Evolutionary conservation across 2,329 filamentous ascomycete genomes (phyloP).

Genomic region (Xylaria sp.): DNA sequence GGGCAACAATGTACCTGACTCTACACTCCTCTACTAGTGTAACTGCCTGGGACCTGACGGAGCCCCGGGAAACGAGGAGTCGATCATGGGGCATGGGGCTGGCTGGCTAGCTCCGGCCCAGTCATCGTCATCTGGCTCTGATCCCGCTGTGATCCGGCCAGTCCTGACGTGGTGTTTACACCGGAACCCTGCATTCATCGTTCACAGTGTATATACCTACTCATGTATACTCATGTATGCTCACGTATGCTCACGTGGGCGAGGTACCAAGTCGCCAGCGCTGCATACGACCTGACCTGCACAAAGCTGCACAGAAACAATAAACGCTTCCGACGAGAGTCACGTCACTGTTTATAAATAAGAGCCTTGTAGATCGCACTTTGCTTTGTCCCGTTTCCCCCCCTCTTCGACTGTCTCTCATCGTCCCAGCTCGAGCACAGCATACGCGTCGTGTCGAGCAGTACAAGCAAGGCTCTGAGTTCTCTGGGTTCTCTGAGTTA

Average conservation of each 20-base stretch:
- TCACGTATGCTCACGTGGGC: too few species aligned
- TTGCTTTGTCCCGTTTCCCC: neutral
- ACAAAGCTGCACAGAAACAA: slow-evolving; percentile 16
- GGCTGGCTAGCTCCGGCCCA: too few species aligned
- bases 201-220: neutral
- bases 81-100: neutral
- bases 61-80: too few species aligned
- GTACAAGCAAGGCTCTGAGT: neutral
- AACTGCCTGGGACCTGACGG: too few species aligned
- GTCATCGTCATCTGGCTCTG: slow-evolving; percentile 20
- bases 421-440: slow-evolving; percentile 4
- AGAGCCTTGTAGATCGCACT: slow-evolving; percentile 1
- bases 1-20: too few species aligned
- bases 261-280: too few species aligned
- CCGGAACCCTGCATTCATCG: slow-evolving; percentile 16
- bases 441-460: neutral
- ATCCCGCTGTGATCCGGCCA: too few species aligned
- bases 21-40: too few species aligned
- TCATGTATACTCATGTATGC: too few species aligned
- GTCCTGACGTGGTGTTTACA: slow-evolving; percentile 6
- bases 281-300: slow-evolving; percentile 12
- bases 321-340: neutral
- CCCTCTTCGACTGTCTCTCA: slow-evolving; percentile 5
- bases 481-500: slow-evolving; percentile 1
- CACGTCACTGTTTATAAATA: slow-evolving; percentile 16